Conservation (phyloP, 305 asterid genomes). For the Fraxinus nigra region DNA sequence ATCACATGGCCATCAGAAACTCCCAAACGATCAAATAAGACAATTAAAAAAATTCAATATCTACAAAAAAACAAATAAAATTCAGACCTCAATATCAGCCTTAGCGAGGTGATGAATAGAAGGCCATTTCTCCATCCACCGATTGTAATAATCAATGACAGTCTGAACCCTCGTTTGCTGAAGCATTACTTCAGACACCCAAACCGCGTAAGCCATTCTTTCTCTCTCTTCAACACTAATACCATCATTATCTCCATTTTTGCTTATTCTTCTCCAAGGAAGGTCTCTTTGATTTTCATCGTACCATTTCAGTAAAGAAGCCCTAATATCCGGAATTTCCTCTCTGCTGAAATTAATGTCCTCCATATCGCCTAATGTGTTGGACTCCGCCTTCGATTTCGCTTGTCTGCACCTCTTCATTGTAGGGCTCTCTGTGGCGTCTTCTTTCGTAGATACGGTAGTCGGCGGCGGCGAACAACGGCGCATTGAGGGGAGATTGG, state of each 20-base stretch:
- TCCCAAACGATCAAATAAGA: not conserved
- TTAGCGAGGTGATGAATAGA: slow-evolving; percentile 70
- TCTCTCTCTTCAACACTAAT: slow-evolving; percentile 43
- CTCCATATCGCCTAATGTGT: slow-evolving; percentile 58
- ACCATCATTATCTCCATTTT: slow-evolving; percentile 13
- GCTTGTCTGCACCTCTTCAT: slow-evolving; percentile 51
- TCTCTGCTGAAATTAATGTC: slow-evolving; percentile 54
- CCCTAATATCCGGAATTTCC: slow-evolving; percentile 63
- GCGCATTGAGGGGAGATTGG: not conserved
- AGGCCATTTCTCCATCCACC: slow-evolving; percentile 99
- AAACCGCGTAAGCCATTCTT: slow-evolving; percentile 77
- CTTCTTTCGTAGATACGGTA: slow-evolving; percentile 4
- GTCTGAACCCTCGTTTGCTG: slow-evolving; percentile 99
- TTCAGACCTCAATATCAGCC: slow-evolving; percentile 76
- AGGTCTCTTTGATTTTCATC: slow-evolving; percentile 73
- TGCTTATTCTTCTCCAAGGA: slow-evolving; percentile 86
- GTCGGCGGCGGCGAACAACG: slow-evolving; percentile 29
- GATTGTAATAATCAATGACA: slow-evolving; percentile 74
- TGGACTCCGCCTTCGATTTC: slow-evolving; percentile 15
- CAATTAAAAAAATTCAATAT: not conserved
- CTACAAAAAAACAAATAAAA: not conserved
- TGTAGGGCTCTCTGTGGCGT: not conserved
- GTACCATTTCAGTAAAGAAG: slow-evolving; percentile 75
- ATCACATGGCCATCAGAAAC: slow-evolving; percentile 5
- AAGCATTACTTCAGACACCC: slow-evolving; percentile 99